Evolutionary conservation across 116 monocot genomes (phyloP).

Genomic region (Iris pallida): DNA sequence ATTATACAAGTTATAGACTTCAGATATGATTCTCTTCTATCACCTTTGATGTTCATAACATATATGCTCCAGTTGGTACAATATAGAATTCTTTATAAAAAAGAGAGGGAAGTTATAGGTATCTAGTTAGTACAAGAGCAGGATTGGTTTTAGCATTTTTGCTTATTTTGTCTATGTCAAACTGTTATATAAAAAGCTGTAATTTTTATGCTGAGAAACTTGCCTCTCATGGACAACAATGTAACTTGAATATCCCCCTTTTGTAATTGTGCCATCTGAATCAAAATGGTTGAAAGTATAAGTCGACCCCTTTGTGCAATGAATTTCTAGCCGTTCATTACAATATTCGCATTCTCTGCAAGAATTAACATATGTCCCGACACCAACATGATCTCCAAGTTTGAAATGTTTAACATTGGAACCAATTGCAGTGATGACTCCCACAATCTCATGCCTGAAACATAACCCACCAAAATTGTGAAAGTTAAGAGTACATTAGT

Average conservation of each 20-base stretch:
- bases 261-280: conserved; percentile 73
- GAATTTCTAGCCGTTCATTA: conserved; percentile 43
- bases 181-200: too few species aligned
- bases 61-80: too few species aligned
- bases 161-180: too few species aligned
- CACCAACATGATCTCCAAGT: conserved; percentile 69
- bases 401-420: conserved; percentile 58
- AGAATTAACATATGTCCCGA: conserved; percentile 81
- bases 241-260: conserved; percentile 78
- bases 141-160: too few species aligned
- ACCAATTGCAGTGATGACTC: conserved; percentile 58
- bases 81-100: too few species aligned
- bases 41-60: too few species aligned
- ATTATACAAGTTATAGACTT: too few species aligned
- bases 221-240: conserved; percentile 85
- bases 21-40: too few species aligned
- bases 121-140: too few species aligned
- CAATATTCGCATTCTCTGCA: conserved; percentile 72
- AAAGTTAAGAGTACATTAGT: too few species aligned
- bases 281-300: conserved; percentile 60
- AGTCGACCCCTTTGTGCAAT: conserved; percentile 32
- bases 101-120: too few species aligned
- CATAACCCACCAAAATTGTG: neutral
- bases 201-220: neutral
- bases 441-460: conserved; percentile 69